Evolutionary conservation across 306 rosid species (phyloP), one percentile per base, ranked within the genome.

Genomic region (Prunus persica): DNA sequence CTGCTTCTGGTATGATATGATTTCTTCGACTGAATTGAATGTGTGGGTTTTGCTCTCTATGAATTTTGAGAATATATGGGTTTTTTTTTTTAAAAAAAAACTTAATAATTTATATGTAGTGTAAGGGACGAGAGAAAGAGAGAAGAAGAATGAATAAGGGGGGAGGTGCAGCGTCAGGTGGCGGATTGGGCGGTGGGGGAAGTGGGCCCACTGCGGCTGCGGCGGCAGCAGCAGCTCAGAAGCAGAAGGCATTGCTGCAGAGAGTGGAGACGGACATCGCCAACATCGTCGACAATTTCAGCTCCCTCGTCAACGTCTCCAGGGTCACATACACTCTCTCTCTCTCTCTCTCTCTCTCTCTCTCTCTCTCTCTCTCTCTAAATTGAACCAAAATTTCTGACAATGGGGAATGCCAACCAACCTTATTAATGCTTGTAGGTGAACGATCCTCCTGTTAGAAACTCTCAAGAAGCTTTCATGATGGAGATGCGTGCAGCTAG

Each of bases 401-500:
- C n/a, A 52, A 15, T 52, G 22, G 58, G 58, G 58, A 52, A 5
- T 52, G 54, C 58, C 20, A 47, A 13, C 15, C 3, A 52, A 52
- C 43, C 43, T 18, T 52, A 6, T 52, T 52, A 16, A 30, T 63
- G 54, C 69, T 67, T 77, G 80, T 70, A 92, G 97, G 97, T 90
- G 80, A 90, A 85, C 76, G 98, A 92, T 20, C 91, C 88, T 34
- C 88, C 96, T 8, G 98, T 94, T 52, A 87, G 96, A 78, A 94
- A 94, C 79, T 90, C 96, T 19, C 97, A 90, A 83, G 97, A 94
- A 78, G 86, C 95, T 76, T 90, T 92, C 79, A 92, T 92, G 97
- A 90, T 89, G 93, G 98, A 94, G 79, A 92, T 85, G 93, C 95
- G 95, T 74, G 97, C 89, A 25, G 91, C 93, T 55, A 86, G 93